Percentiles rank a stretch among this genome's conserved stretches.
Conservation (phyloP, 805 yeast genomes). For the Saturnispora serradocipensis region DNA sequence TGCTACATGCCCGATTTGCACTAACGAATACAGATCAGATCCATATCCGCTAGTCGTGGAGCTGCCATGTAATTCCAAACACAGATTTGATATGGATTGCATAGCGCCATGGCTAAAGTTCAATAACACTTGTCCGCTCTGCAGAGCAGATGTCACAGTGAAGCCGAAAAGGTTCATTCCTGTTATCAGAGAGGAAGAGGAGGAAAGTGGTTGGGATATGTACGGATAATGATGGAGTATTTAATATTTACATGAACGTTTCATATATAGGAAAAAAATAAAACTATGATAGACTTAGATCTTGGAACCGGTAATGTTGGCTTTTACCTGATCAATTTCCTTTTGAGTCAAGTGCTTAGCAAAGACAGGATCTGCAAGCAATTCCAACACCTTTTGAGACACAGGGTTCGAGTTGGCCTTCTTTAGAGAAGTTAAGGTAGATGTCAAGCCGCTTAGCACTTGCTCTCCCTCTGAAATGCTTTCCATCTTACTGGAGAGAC, state of each 20-base stretch:
- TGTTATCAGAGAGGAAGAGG: constrained; percentile 46
- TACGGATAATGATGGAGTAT: constrained; percentile 43
- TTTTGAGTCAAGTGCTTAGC: constrained; percentile 37
- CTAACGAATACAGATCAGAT: constrained; percentile 61
- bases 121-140: constrained; percentile 75
- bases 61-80: constrained; percentile 59
- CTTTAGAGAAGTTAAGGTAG: constrained; percentile 19
- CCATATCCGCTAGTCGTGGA: constrained; percentile 70
- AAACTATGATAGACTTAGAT: background rate
- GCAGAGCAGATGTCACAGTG: constrained; percentile 61
- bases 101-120: constrained; percentile 80
- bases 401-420: constrained; percentile 32
- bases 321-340: constrained; percentile 16
- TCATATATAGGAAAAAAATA: background rate
- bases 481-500: constrained; percentile 31
- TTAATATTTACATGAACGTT: constrained; percentile 1
- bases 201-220: constrained; percentile 70
- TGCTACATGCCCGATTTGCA: constrained; percentile 81
- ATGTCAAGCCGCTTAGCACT: constrained; percentile 16
- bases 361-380: constrained; percentile 64
- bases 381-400: constrained; percentile 58
- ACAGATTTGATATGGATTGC: constrained; percentile 82
- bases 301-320: background rate
- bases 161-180: constrained; percentile 31
- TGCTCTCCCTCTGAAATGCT: constrained; percentile 8